Conservation (phyloP, 345 rosid genomes). For the Acer campestre region DNA sequence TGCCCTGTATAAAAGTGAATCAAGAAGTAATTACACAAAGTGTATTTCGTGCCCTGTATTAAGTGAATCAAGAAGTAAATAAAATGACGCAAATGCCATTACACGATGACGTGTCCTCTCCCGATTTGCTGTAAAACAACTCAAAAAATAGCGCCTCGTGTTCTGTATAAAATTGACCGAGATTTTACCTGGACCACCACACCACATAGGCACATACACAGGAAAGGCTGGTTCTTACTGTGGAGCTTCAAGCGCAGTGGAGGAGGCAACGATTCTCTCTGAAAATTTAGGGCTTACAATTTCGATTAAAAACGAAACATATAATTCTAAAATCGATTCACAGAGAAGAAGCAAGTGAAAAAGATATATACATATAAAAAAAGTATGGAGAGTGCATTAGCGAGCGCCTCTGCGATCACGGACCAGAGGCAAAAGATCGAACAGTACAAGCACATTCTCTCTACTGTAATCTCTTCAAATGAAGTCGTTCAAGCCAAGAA, state of each 20-base stretch:
- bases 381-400: conserved; percentile 78
- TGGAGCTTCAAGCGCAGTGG: not conserved
- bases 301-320: not conserved
- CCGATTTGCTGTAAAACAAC: not conserved
- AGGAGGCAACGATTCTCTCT: not conserved
- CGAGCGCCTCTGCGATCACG: conserved; percentile 65
- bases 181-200: not conserved
- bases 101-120: not conserved
- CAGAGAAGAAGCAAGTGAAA: conserved; percentile 9
- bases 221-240: not conserved
- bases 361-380: not conserved
- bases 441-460: conserved; percentile 90
- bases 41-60: not conserved
- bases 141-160: not conserved
- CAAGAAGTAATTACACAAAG: too few species aligned
- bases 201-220: too few species aligned
- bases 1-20: not conserved
- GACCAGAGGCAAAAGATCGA: conserved; percentile 99
- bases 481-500: conserved; percentile 77
- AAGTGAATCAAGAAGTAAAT: too few species aligned
- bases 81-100: not conserved
- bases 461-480: conserved; percentile 81
- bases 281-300: not conserved
- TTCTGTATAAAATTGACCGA: not conserved
- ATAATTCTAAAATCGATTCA: conserved; percentile 1